Evolutionary conservation across 495 filamentous ascomycete species (phyloP), one percentile per base, ranked within the genome.

Genomic region (Neurospora pannonica): DNA sequence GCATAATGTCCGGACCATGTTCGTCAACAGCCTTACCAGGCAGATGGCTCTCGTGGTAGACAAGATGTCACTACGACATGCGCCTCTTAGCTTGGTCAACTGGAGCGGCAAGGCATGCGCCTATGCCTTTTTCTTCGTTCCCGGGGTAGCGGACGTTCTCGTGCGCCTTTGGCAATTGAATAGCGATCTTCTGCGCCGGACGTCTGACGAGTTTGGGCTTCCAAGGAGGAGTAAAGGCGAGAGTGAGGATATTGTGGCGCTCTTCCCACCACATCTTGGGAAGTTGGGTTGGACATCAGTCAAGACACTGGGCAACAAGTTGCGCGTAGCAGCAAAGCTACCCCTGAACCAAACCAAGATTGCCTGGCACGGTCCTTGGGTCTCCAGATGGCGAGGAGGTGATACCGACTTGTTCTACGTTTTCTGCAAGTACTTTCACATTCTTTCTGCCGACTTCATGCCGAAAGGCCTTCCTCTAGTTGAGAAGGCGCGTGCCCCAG

Each of bases 41-140:
- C 96, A 98, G 77, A 93, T 98, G 90, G 85, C 89, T 11, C 91
- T 97, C 74, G 93, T 96, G 39, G 92, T 97, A 7, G 94, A 98
- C 74, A 94, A 94, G 78, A 93, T 98, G 92, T 95, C 93, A 9
- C 84, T 94, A 76, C 89, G 93, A 77, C 91, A 93, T 78, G 93
- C 94, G n/a, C 93, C 96, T n/a, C 90, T 93, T 43, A 97, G 93
- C 79, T 82, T 98, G 74, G 94, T 98, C 69, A 90, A 92, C 39
- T 99, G 97, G 83, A 96, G 94, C 79, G 96, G 95, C 71, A 98
- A 97, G 82, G 93, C 94, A 19, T 92, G 91, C 77, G 96, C 96
- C 10, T 98, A 97, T 82, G 96, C 96, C 40, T 99, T 97, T 82
- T 97, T 96, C 79, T 98, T 97, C 81, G 96, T 94, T 46, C 92